Base-by-base conservation (phyloP, 2,329 filamentous ascomycete genomes). In the Alternaria arbusti region DNA sequence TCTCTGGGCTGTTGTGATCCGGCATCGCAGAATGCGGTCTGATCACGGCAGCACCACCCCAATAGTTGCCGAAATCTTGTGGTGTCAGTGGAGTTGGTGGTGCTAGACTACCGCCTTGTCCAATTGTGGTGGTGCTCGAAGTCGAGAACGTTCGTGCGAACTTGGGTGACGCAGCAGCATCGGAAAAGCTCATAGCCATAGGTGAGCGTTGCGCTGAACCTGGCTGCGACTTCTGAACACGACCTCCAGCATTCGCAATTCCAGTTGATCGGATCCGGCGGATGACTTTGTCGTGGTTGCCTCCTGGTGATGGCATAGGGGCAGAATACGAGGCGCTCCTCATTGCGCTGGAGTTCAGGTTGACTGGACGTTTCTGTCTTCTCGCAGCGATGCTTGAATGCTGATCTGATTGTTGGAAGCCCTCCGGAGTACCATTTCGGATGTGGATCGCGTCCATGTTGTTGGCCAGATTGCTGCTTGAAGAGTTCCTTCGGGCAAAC, bases 31-130 rank as follows among this genome's bases (percentile, higher is more conserved):
- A 70, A 36, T 74, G 70, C 10, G 69, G 73, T 43, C 76, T 69
- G 45, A 76, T 72, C 6, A 73, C 68, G 11, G 74, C 71, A 49
- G 73, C 78, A 65, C 66, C 74, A 57, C 83, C 82, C 81, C 82
- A 84, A 45, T 77, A 77, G 11, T 80, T 76, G 22, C 80, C 79
- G 40, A 77, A 77, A 26, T 73, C 68, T 66, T 79, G 72, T 10
- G 84, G 84, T 22, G 84, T 85, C 58, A 84, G 66, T 3, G 83
- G 84, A 11, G 83, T 85, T 4, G 82, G 84, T 20, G 84, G 83
- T 22, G 83, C 83, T 20, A 85, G 74, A 67, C 75, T 83, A 25
- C 78, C 80, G 26, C 73, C 74, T 64, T 79, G 65, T 58, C 75
- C 75, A 49, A 78, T 65, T 4, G 77, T 80, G 7, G 74, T 71